Base-by-base conservation (phyloP, 2,329 filamentous ascomycete genomes). In the Fusarium chuoi region DNA sequence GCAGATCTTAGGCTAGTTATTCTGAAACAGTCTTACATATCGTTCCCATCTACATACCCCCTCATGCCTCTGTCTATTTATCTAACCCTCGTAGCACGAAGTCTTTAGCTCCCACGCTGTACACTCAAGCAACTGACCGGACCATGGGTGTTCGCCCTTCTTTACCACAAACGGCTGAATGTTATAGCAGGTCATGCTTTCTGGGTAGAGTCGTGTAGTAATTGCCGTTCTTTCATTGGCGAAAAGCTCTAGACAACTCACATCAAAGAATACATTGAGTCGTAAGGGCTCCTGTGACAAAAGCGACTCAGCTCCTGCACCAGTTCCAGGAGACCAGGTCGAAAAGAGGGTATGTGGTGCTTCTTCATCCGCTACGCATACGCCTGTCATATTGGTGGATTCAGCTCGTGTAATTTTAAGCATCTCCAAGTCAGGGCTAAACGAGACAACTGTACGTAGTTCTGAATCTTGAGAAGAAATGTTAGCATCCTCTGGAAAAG, bases 41-140 rank as follows among this genome's bases (percentile, higher is more conserved):
- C 10, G 5, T n/a, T 30, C 7, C 1, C 6, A 18, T 20, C 1
- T 14, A 20, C 7, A 11, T 4, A n/a, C 24, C 5, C 4, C 8
- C 22, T 10, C 7, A 7, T 4, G 3, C 3, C 9, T 12, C 26
- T 8, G 4, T 17, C 14, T n/a, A 1, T 2, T 8, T 15, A 22
- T 35, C 17, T 45, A 45, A 7, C 7, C 6, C 28, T 35, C 13
- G 26, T 7, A 17, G 26, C 6, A 24, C 0, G 28, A 24, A 0
- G 28, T 9, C 13, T 35, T 22, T 1, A 57, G 18, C 22, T 57
- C 39, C 39, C 54, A 57, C 3, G 54, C 54, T 3, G 6, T 57
- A 26, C 39, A 57, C 5, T 26, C 28, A 5, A 57, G 28, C n/a
- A 35, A 17, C 28, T 6, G 24, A 4, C 54, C 28, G 1, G 54